Evolutionary conservation across 768 basidiomycete genomes (phyloP), one percentile per base, ranked within the genome.

Genomic region (Hygrocybe coccinea): DNA sequence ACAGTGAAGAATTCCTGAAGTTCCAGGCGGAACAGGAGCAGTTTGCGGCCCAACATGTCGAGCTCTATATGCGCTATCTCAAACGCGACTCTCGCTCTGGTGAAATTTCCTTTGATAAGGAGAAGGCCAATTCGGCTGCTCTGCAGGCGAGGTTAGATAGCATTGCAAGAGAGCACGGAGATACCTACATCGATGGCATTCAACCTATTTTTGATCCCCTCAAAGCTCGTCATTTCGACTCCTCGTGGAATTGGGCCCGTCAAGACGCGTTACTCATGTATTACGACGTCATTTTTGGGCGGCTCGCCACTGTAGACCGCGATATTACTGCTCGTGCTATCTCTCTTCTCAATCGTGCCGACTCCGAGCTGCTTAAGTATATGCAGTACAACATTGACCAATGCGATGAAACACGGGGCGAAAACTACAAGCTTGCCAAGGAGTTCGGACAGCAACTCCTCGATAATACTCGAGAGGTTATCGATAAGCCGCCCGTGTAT

Each of bases 231-330:
- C 94, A 88, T 67, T 98, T 99, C 77, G 95, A 98, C 68, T 98
- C 95, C 2, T 93, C 89, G 5, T 99, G 95, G 97, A 99, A 99
- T 68, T 99, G 97, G 97, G 95, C 89, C 44, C 87, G 95, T 57
- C 97, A 99, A 74, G 95, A 97, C 59, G 92, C 94, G 14, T 78
- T 98, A 24, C 76, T 92, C 57, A 95, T 99, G 92, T 98, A 86
- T 76, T 97, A 95, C 72, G 95, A 98, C 69, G 97, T 99, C 73
- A 93, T 99, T 63, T 93, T 94, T 62, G 97, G 97, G 47, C 86
- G 88, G 44, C 82, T 97, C 54, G 94, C 87, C 21, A 93, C 92
- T 15, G 90, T 97, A 60, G 94, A 97, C 66, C 89, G 93, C 51
- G 93, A 95, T 68, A 93, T 95, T 70, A 97, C 97, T 11, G 92